These are phyloP conservation scores for Madurella fahalii DNA, from an alignment of 2,329 filamentous ascomycete genomes.

Conservation along the genomic window DNA sequence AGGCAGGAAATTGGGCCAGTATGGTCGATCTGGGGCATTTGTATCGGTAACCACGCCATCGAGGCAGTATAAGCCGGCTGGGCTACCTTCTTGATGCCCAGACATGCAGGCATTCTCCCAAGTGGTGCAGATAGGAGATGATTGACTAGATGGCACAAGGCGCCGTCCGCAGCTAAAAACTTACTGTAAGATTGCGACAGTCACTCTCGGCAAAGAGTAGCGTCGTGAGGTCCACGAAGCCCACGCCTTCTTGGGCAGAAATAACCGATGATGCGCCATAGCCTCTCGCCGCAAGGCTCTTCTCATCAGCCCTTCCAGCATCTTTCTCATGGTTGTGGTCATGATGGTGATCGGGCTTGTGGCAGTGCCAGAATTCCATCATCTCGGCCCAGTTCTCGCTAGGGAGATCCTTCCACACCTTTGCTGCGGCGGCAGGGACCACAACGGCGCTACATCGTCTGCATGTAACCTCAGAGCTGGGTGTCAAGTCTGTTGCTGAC, in stretches of 20 bases:
- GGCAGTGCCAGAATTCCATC: constrained; percentile 99
- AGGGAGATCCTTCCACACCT: constrained; percentile 83
- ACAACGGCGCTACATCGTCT: constrained; percentile 38
- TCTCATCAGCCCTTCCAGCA: constrained; percentile 33
- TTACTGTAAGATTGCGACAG: constrained; percentile 47
- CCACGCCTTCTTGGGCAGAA: constrained; percentile 59
- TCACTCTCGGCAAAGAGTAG: constrained; percentile 69
- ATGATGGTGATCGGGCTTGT: constrained; percentile 71
- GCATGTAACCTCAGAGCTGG: constrained; percentile 41
- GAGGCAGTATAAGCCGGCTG: constrained; percentile 42
- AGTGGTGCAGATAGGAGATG: not conserved
- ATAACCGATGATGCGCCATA: constrained; percentile 81
- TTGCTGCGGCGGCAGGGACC: constrained; percentile 38
- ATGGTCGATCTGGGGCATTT: constrained; percentile 58
- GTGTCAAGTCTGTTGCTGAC: constrained; percentile 48
- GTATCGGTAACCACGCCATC: constrained; percentile 64
- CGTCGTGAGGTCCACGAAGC: constrained; percentile 76
- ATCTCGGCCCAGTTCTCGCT: constrained; percentile 99
- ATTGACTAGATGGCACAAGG: not conserved
- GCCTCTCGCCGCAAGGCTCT: constrained; percentile 60
- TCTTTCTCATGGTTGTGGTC: constrained; percentile 34
- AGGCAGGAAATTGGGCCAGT: constrained; percentile 28
- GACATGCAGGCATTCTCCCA: not conserved
- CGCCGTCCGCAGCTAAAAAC: constrained; percentile 18
- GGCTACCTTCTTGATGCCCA: constrained; percentile 61